Evolutionary conservation across 768 basidiomycete genomes (phyloP), one percentile per base, ranked within the genome.

Genomic region (Hygrocybe punicea): DNA sequence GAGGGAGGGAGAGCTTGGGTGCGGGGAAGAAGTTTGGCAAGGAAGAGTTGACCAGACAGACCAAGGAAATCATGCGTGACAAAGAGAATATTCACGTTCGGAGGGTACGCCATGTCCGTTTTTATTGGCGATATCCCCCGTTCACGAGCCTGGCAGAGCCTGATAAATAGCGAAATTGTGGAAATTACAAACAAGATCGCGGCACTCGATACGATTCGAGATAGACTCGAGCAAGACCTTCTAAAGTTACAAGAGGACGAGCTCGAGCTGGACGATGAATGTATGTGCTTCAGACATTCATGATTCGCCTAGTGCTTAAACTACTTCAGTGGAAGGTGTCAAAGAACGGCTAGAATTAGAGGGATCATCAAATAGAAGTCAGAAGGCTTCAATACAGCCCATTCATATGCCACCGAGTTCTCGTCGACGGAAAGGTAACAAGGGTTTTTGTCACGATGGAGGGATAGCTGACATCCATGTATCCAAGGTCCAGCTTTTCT

Each of bases 241-340:
- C 73, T 98, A 33, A 89, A 84, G 67, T 69, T 98, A 46, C 91
- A 95, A 56, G 96, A 99, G 68, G 96, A 98, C 63, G 95, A 97
- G 60, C 76, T 99, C 21, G 96, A 98, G 66, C 75, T 99, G n/a
- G 93, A 97, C 65, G 96, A 97, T 58, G 96, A 99, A 74, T 71
- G 93, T 95, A 65, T 65, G 91, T 79, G 10, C 51, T 16, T 8
- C 51, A 4, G 25, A 45, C 59, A 51, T 33, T 37, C 7, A 21
- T 50, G 8, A 37, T 44, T 24, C 36, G 44, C 17, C 55, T 40
- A 46, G 54, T 23, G 11, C 48, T 58, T 54, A 51, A 55, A 42
- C 39, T 39, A n/a, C 60, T 53, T 23, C 63, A 96, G 93, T 97
- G 55, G 85, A 91, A 72, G 94, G 94, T 36, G 91, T 97, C 17